A percentile compares a stretch with the other conserved stretches of the same genome.
These are phyloP conservation scores for Microcyclosporella mali DNA, from an alignment of 2,329 filamentous ascomycete genomes.

Conservation along the genomic window DNA sequence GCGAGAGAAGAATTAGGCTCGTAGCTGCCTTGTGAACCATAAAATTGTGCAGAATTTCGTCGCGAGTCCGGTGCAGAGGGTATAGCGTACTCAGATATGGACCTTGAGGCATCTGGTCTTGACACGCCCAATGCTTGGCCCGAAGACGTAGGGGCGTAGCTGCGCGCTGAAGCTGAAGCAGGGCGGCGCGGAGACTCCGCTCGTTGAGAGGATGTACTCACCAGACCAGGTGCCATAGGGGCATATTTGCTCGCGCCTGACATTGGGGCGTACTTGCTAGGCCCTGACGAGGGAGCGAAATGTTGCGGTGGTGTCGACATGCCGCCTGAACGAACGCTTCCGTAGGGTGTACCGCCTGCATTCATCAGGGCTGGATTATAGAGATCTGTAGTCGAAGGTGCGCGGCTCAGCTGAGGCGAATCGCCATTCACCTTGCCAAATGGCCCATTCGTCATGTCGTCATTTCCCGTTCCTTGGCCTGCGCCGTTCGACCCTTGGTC, in stretches of 20 bases:
- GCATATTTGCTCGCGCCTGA: slow-evolving; percentile 15
- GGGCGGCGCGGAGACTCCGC: slow-evolving; percentile 20
- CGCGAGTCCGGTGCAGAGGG: slow-evolving; percentile 26
- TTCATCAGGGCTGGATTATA: slow-evolving; percentile 52
- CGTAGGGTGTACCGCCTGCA: slow-evolving; percentile 26
- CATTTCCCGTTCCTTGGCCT: slow-evolving; percentile 43
- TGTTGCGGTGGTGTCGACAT: slow-evolving; percentile 13
- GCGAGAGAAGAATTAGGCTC: slow-evolving; percentile 25
- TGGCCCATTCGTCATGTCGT: slow-evolving; percentile 39
- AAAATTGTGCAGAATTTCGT: slow-evolving; percentile 24
- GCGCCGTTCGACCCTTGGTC: slow-evolving; percentile 55
- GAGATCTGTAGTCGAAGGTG: slow-evolving; percentile 57
- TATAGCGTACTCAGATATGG: slow-evolving; percentile 26
- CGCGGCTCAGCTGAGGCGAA: slow-evolving; percentile 41
- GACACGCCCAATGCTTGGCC: slow-evolving; percentile 22
- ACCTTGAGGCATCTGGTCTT: slow-evolving; percentile 22
- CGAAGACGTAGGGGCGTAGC: slow-evolving; percentile 23
- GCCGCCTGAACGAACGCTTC: slow-evolving; percentile 6
- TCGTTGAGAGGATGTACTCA: slow-evolving; percentile 9
- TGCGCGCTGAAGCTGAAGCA: slow-evolving; percentile 14
- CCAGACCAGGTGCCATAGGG: slow-evolving; percentile 14
- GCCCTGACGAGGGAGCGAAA: slow-evolving; percentile 18
- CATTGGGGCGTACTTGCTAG: slow-evolving; percentile 27
- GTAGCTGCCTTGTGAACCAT: slow-evolving; percentile 23
- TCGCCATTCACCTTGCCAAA: slow-evolving; percentile 77